These are phyloP conservation scores for Backusella tuberculispora DNA, from an alignment of 192 early-diverging fungal species.

Conservation along the genomic window DNA sequence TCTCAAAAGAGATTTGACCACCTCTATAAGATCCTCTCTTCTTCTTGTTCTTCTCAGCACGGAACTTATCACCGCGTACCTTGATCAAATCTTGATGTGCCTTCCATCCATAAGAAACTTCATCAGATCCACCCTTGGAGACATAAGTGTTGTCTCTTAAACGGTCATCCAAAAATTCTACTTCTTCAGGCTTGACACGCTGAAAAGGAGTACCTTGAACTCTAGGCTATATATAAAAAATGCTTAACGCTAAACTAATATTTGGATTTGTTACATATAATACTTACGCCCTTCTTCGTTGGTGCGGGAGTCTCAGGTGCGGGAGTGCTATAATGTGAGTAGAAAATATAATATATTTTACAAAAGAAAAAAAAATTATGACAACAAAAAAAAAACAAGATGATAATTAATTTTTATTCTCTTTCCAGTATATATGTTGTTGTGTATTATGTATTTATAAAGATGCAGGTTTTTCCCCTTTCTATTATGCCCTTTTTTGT, in stretches of 20 bases:
- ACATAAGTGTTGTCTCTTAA: slow-evolving; percentile 86
- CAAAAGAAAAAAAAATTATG: slow-evolving; percentile 13
- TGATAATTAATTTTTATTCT: slow-evolving; percentile 24
- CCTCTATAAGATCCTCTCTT: slow-evolving; percentile 95
- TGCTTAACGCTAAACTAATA: no score
- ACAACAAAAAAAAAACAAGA: slow-evolving; percentile 12
- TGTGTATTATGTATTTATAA: not conserved
- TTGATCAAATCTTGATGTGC: slow-evolving; percentile 92
- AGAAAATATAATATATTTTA: not conserved
- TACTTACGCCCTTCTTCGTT: slow-evolving; percentile 14
- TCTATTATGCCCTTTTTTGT: slow-evolving; percentile 11
- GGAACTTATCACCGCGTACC: slow-evolving; percentile 89
- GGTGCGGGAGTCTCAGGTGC: not conserved
- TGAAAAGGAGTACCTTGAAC: slow-evolving; percentile 73
- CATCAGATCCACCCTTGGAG: slow-evolving; percentile 66
- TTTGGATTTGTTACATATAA: no score
- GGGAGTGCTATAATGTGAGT: not conserved
- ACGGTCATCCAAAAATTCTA: slow-evolving; percentile 76
- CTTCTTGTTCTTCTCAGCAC: slow-evolving; percentile 97
- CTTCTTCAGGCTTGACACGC: slow-evolving; percentile 81
- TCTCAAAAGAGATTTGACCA: slow-evolving; percentile 82
- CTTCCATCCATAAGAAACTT: slow-evolving; percentile 83
- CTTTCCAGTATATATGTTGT: not conserved
- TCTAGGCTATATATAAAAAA: not conserved
- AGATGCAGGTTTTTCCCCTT: no score